A percentile compares a stretch with the other conserved stretches of the same genome.
Conservation (phyloP, 1,284 basidiomycete genomes). For the Chondrostereum purpureum region DNA sequence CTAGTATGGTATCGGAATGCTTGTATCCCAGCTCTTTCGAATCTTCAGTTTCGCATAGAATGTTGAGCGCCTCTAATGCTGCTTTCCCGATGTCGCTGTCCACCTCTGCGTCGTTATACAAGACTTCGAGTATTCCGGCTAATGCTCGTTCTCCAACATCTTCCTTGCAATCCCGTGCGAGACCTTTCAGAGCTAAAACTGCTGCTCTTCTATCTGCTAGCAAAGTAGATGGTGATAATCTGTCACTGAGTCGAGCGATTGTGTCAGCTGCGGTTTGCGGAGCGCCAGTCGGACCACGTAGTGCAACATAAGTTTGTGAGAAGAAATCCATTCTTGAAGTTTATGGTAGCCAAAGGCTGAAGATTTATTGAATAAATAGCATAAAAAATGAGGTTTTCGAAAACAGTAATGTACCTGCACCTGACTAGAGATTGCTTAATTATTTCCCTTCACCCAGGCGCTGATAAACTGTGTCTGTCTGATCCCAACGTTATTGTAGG, state of each 20-base stretch:
- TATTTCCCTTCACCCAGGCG: too few species aligned
- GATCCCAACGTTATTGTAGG: too few species aligned
- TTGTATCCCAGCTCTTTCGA: constrained; percentile 63
- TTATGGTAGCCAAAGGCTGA: too few species aligned
- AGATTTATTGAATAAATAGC: too few species aligned
- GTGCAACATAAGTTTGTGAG: constrained; percentile 73
- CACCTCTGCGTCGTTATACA: constrained; percentile 81
- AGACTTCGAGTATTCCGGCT: constrained; percentile 69
- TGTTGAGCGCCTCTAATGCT: constrained; percentile 78
- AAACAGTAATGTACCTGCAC: too few species aligned
- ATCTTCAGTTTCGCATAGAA: constrained; percentile 70
- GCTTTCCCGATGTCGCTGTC: constrained; percentile 90
- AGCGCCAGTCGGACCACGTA: constrained; percentile 69
- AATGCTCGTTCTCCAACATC: constrained; percentile 80
- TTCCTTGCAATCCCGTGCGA: constrained; percentile 84
- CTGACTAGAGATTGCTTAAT: too few species aligned
- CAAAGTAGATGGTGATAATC: constrained; percentile 79
- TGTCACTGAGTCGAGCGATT: constrained; percentile 81
- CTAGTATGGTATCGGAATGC: constrained; percentile 68
- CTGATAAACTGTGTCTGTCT: too few species aligned
- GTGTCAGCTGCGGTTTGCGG: constrained; percentile 83
- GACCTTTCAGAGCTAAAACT: constrained; percentile 86
- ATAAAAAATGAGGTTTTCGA: too few species aligned
- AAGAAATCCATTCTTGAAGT: constrained; percentile 82
- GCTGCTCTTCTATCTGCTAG: constrained; percentile 90